Base-by-base conservation (phyloP, 1,284 basidiomycete species). In the Phellopilus nigrolimitatus region DNA sequence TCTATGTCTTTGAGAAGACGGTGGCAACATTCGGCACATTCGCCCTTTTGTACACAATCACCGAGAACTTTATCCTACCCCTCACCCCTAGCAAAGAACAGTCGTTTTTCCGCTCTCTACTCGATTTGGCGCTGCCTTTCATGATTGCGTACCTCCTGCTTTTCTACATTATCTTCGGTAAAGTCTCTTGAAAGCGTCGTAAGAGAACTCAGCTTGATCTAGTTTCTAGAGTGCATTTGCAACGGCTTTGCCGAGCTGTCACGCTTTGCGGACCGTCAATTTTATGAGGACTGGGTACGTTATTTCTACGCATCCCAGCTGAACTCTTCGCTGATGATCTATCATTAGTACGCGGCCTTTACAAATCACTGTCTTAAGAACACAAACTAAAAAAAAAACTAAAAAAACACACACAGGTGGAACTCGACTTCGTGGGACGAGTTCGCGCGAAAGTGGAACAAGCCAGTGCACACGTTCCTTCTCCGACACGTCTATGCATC, bases 361-460 rank as follows among this genome's bases (percentile, higher is more conserved):
- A 9, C 17, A 25, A 12, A 28, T 21, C 22, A 36, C 30, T 2
- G 41, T 24, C 48, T 5, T 19, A 12, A 49, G 12, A 22, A n/a
- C n/a, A n/a, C n/a, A n/a, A n/a, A n/a, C n/a, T n/a, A n/a, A n/a
- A n/a, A n/a, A n/a, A n/a, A n/a, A n/a, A 45, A 37, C 28, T 45
- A 25, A 34, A 27, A 15, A n/a, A 15, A 28, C 8, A 36, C 25
- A 28, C 17, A 44, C 55, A 80, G 65, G 88, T 98, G 95, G 95
- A 99, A 98, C 70, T 91, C 91, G 1, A 93, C 88, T 0, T 89
- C 88, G 2, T 95, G 91, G 88, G 97, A 97, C 63, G 92, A 97
- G 66, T 99, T 97, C 68, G 88, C 91, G 4, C 83, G 94, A 43
- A 94, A 95, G 70, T 97, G 94, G 94, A 97, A 97, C 71, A 91